Conservation (phyloP, 1,284 basidiomycete genomes). For the Trichosporon sp. region DNA sequence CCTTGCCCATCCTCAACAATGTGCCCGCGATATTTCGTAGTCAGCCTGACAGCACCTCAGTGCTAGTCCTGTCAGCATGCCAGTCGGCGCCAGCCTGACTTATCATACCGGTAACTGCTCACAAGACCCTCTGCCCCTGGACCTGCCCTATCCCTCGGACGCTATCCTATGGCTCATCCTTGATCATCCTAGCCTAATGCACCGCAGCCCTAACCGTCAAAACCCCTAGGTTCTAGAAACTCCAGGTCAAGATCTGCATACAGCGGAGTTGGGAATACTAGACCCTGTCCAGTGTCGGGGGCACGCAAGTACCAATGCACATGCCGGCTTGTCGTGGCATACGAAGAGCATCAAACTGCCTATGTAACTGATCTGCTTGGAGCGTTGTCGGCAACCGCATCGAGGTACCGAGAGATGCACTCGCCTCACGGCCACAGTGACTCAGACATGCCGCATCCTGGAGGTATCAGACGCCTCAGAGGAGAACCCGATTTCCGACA, state of each 20-base stretch:
- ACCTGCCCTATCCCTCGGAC: neutral
- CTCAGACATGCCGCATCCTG: neutral
- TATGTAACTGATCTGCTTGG: neutral
- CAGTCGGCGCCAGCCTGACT: too few species aligned
- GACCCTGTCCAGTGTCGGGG: neutral
- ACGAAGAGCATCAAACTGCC: neutral
- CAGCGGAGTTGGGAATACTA: neutral
- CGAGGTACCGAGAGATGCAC: neutral
- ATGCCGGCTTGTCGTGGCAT: too few species aligned
- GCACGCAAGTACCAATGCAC: neutral
- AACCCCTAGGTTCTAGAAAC: conserved; percentile 1
- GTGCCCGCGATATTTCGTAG: too few species aligned
- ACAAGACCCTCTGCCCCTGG: neutral
- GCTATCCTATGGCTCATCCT: neutral
- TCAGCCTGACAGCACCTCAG: neutral
- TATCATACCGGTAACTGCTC: neutral
- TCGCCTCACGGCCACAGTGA: neutral
- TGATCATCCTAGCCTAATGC: neutral
- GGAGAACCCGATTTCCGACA: conserved; percentile 6
- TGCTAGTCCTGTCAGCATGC: neutral
- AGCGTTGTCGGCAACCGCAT: neutral
- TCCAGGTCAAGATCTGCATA: neutral
- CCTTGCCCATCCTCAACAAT: neutral
- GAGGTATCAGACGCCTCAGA: neutral
- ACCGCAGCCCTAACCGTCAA: neutral